Evolutionary conservation across 257 asterid genomes (phyloP).

Genomic region (Solanum corneliomulleri): DNA sequence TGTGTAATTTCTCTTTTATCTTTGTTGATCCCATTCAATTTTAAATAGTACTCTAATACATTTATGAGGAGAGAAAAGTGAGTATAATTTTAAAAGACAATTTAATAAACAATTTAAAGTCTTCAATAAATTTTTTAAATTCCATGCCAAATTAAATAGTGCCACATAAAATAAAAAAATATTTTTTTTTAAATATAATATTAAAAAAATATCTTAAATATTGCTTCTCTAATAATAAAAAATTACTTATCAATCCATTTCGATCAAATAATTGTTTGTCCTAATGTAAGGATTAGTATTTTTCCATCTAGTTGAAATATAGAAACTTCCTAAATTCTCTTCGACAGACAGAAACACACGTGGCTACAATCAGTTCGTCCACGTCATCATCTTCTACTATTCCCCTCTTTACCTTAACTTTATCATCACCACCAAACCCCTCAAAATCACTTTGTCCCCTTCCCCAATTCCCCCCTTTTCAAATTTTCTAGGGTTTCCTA

Average conservation of each 20-base stretch:
- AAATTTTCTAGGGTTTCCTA: constrained; percentile 39
- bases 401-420: constrained; percentile 17
- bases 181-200: background rate
- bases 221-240: too few species aligned
- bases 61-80: too few species aligned
- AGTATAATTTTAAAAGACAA: too few species aligned
- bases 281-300: background rate
- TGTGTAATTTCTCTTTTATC: too few species aligned
- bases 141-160: too few species aligned
- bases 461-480: background rate
- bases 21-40: background rate
- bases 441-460: constrained; percentile 1
- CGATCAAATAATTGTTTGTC: background rate
- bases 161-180: too few species aligned
- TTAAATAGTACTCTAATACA: too few species aligned
- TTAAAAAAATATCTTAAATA: too few species aligned
- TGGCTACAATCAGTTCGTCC: constrained; percentile 20
- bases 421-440: constrained; percentile 19
- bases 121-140: too few species aligned
- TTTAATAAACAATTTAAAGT: too few species aligned
- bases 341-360: constrained; percentile 32
- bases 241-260: too few species aligned
- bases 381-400: constrained; percentile 32
- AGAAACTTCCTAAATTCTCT: background rate
- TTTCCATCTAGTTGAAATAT: background rate